A percentile compares a stretch with the other conserved stretches of the same genome.
Conservation (phyloP, 2,329 filamentous ascomycete species). For the Verticillium tricorpus region DNA sequence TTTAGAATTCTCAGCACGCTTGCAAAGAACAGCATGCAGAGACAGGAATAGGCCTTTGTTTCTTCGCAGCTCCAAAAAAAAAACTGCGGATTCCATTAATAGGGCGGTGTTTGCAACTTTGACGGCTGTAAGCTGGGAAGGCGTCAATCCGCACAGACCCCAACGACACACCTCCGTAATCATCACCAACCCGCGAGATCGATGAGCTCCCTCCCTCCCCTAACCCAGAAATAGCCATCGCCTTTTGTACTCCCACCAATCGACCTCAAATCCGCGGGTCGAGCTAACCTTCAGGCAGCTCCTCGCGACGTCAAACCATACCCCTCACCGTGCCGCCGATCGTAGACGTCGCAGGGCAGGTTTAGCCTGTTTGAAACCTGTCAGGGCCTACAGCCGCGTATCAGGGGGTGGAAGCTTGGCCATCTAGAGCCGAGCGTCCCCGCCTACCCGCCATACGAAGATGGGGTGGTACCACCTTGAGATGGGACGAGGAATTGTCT, state of each 20-base stretch:
- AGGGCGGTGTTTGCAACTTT: not conserved
- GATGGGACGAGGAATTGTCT: not conserved
- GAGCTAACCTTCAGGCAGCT: not conserved
- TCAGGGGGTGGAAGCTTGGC: not conserved
- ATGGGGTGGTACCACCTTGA: not conserved
- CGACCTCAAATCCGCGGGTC: not conserved
- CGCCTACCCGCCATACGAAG: not conserved
- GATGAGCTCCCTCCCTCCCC: not conserved
- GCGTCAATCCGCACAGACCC: not conserved
- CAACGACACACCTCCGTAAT: not conserved
- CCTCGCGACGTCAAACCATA: not conserved
- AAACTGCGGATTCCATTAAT: not conserved
- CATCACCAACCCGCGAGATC: not conserved
- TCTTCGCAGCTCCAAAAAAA: no score
- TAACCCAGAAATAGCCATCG: not conserved
- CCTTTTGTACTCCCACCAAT: not conserved
- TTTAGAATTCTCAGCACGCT: no score
- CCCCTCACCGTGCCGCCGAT: not conserved
- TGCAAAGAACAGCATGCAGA: no score
- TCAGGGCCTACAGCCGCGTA: not conserved
- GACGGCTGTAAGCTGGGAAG: not conserved
- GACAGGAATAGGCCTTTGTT: no score
- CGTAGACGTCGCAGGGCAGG: not conserved
- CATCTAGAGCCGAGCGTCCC: not conserved
- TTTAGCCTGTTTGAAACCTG: not conserved